A percentile compares a stretch with the other conserved stretches of the same genome.
Evolutionary conservation across 2,329 filamentous ascomycete species (phyloP).

Genomic region (Fusarium nurragi): DNA sequence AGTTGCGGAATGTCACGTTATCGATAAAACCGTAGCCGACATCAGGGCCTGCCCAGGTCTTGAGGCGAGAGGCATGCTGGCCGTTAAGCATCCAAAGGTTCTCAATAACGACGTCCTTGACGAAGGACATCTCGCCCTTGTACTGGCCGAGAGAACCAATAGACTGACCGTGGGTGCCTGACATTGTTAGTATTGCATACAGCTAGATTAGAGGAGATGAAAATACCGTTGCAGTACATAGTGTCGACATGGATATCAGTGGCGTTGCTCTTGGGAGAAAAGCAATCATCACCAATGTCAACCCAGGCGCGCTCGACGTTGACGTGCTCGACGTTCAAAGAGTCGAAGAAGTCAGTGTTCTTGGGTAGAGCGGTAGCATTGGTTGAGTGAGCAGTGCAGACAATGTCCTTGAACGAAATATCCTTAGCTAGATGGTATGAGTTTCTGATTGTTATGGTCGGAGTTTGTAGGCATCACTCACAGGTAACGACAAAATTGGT

Average conservation of each 20-base stretch:
- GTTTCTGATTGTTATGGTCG: slow-evolving; percentile 6
- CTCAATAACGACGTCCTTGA: slow-evolving; percentile 66
- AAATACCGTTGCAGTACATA: slow-evolving; percentile 65
- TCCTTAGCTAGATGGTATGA: slow-evolving; percentile 27
- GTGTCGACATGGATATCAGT: slow-evolving; percentile 67
- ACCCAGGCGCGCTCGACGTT: slow-evolving; percentile 61
- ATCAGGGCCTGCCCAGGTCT: slow-evolving; percentile 67
- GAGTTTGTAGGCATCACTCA: slow-evolving; percentile 61
- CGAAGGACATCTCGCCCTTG: slow-evolving; percentile 61
- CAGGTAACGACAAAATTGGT: slow-evolving; percentile 69
- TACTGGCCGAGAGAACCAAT: slow-evolving; percentile 70
- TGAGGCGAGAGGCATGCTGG: slow-evolving; percentile 62
- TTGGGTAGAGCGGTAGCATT: slow-evolving; percentile 54
- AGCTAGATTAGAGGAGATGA: not conserved
- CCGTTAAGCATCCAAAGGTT: slow-evolving; percentile 65
- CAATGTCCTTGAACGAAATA: slow-evolving; percentile 34
- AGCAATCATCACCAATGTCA: slow-evolving; percentile 68
- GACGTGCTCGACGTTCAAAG: slow-evolving; percentile 69
- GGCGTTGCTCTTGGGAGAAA: slow-evolving; percentile 69
- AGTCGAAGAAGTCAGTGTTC: slow-evolving; percentile 72
- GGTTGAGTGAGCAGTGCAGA: slow-evolving; percentile 39
- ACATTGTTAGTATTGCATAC: not conserved
- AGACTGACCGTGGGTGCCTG: slow-evolving; percentile 9
- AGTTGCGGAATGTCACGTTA: slow-evolving; percentile 70
- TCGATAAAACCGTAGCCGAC: slow-evolving; percentile 69